Base-by-base conservation (phyloP, 495 filamentous ascomycete genomes). In the Trichoderma asperelloides region DNA sequence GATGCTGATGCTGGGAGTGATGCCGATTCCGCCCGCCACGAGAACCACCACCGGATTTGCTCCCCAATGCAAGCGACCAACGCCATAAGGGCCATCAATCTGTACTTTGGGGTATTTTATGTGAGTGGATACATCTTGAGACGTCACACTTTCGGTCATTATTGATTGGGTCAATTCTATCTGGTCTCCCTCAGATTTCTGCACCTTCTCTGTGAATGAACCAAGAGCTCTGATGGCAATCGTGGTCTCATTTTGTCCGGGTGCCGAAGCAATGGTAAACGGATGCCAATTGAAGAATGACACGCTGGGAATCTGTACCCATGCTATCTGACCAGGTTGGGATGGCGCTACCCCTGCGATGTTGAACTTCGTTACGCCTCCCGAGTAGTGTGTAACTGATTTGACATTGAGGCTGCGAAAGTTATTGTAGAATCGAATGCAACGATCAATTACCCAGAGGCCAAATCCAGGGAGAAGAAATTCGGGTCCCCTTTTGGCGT, bases 1-100 rank as follows among this genome's bases (percentile, higher is more conserved):
- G 39, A 71, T 71, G 33, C 68, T 68, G 40, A 71, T 71, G 7
- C 65, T 66, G n/a, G 70, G 70, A 45, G 70, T 71, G 51, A 71
- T 71, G 23, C 70, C 70, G 62, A 71, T 71, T 1, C 70, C 70
- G 18, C 70, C 70, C 2, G 70, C 68, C 1, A 71, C 64, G 6
- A 71, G 63, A 0, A 66, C 66, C 6, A 66, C 65, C 37, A 68
- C 65, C 0, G 68, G 68, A 65, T 71, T 33, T 18, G 57, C 39
- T 0, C 64, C 68, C 65, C 67, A 71, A 18, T 63, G 65, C 16
- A 66, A 62, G 2, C 23, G 37, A 1, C 70, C 66, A 2, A 69
- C 62, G 6, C 70, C 68, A 64, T 71, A 68, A 3, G 70, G 70
- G 13, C 70, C 70, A 65, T 71, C 70, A 2, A 71, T 49, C 1